Conservation (phyloP, 192 early-diverging fungal genomes). For the Coemansia sp. region DNA sequence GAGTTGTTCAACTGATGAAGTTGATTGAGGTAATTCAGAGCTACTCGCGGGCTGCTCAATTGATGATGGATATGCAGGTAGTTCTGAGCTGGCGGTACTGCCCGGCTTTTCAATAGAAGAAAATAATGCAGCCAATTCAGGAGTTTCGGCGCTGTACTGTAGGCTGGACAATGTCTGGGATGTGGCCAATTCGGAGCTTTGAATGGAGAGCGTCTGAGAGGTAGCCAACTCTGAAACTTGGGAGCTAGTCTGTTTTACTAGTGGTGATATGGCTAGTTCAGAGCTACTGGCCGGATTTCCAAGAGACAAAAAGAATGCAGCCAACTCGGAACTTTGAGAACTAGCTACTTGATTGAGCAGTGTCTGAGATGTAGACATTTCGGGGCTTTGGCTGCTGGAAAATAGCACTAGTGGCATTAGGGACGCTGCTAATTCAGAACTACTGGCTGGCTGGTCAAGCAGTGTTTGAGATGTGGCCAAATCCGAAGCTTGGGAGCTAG, state of each 20-base stretch:
- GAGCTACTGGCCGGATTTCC: not conserved
- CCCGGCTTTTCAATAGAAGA: not conserved
- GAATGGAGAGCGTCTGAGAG: too few species aligned
- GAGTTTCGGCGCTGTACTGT: not conserved
- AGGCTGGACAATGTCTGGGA: not conserved
- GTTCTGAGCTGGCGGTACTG: not conserved
- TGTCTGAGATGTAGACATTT: not conserved
- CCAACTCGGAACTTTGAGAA: not conserved
- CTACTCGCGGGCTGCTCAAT: not conserved
- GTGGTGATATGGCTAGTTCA: not conserved
- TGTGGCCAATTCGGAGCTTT: not conserved
- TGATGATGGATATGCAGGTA: not conserved
- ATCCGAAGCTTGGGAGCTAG: not conserved
- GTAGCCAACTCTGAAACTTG: not conserved
- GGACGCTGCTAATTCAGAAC: not conserved
- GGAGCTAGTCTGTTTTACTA: not conserved
- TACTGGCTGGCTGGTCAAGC: not conserved
- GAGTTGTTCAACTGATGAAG: not conserved
- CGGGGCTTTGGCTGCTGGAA: not conserved
- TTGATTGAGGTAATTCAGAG: not conserved
- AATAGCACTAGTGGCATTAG: not conserved
- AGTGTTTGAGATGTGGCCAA: not conserved
- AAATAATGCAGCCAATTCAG: not conserved
- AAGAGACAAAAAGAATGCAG: not conserved
- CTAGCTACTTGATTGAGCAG: not conserved